These are phyloP conservation scores for Medicago arabica DNA, from an alignment of 306 rosid genomes.

Conservation along the genomic window DNA sequence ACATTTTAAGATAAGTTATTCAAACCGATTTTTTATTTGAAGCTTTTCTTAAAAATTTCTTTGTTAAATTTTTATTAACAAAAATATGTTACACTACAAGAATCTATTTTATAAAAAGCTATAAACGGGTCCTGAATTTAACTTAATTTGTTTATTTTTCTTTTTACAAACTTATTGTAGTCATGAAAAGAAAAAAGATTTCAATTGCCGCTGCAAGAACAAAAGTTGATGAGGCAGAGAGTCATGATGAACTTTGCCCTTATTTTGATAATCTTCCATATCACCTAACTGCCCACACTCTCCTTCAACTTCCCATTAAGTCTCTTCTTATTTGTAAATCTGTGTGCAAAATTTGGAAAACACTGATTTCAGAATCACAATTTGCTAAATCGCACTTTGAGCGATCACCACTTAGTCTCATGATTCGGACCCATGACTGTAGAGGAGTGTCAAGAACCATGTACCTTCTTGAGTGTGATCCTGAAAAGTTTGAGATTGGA, in stretches of 20 bases:
- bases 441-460: constrained; percentile 28
- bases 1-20: too few species aligned
- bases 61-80: too few species aligned
- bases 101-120: too few species aligned
- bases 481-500: neutral
- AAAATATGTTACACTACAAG: too few species aligned
- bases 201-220: neutral
- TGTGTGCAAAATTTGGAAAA: constrained; percentile 39
- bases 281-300: neutral
- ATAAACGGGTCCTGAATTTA: too few species aligned
- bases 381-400: constrained; percentile 39
- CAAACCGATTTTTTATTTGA: too few species aligned
- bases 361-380: constrained; percentile 32
- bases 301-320: constrained; percentile 29
- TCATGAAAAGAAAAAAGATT: neutral
- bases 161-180: neutral
- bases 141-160: neutral
- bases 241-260: neutral
- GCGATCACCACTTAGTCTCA: neutral
- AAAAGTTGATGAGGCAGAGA: neutral
- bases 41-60: too few species aligned
- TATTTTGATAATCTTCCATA: constrained; percentile 32
- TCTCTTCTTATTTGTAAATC: constrained; percentile 43
- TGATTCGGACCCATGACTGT: constrained; percentile 6
- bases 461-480: constrained; percentile 35